A percentile compares a stretch with the other conserved stretches of the same genome.
Conservation (phyloP, 495 filamentous ascomycete species). For the Zalerion maritima region DNA sequence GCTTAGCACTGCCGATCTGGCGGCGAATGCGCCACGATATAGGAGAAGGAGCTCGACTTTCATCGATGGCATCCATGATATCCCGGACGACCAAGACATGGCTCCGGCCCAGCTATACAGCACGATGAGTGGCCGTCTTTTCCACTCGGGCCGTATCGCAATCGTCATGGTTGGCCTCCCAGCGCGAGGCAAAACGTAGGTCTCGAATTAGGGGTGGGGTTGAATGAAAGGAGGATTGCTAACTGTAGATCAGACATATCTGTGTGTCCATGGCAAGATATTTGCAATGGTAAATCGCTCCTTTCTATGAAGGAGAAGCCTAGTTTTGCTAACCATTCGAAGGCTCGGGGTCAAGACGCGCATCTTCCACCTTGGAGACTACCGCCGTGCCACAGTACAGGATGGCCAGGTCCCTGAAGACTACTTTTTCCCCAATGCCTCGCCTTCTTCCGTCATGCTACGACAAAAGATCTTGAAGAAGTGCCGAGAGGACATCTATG, state of each 20-base stretch:
- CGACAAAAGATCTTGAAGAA: slow-evolving; percentile 95
- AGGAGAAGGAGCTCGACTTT: slow-evolving; percentile 87
- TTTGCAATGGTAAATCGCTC: slow-evolving; percentile 58
- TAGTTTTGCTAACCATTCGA: slow-evolving; percentile 10
- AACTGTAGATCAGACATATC: slow-evolving; percentile 50
- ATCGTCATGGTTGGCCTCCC: slow-evolving; percentile 95
- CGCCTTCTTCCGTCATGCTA: slow-evolving; percentile 69
- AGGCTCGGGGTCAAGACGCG: slow-evolving; percentile 97
- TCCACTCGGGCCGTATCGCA: slow-evolving; percentile 91
- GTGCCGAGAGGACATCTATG: slow-evolving; percentile 92
- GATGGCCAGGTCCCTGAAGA: slow-evolving; percentile 86
- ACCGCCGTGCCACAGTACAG: slow-evolving; percentile 80
- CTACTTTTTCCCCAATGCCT: slow-evolving; percentile 95
- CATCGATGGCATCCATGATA: slow-evolving; percentile 94
- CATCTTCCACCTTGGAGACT: slow-evolving; percentile 95
- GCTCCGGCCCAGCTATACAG: slow-evolving; percentile 96
- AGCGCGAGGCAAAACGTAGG: slow-evolving; percentile 90
- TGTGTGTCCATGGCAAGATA: slow-evolving; percentile 92
- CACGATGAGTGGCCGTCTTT: slow-evolving; percentile 90
- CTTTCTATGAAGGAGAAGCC: not conserved
- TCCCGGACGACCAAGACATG: slow-evolving; percentile 67
- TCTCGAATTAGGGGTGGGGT: slow-evolving; percentile 9
- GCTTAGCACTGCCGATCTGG: slow-evolving; percentile 68
- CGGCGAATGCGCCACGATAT: slow-evolving; percentile 66
- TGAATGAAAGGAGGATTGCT: too few relatives aligned